Conservation (phyloP, 2,329 filamentous ascomycete genomes). For the Blastomyces gilchristii region DNA sequence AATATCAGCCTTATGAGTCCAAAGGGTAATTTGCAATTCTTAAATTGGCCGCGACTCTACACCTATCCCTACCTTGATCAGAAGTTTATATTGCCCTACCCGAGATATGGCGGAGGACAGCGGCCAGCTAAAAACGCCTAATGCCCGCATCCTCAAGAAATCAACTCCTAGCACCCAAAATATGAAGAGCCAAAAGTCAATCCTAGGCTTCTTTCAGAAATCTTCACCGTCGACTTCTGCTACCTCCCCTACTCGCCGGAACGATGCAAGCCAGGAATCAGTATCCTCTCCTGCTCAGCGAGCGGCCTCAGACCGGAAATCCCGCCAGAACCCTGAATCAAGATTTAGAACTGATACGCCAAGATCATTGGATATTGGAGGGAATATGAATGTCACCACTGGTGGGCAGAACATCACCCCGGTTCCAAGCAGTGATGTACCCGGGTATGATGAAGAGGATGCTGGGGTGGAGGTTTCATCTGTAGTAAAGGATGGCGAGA, state of each 20-base stretch:
- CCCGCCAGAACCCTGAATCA: constrained; percentile 7
- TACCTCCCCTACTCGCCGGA: constrained; percentile 20
- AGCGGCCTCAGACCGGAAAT: background rate
- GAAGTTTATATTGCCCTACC: background rate
- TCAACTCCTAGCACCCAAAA: constrained; percentile 34
- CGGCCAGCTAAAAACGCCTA: constrained; percentile 7
- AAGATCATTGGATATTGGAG: constrained; percentile 37
- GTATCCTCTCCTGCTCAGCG: constrained; percentile 11
- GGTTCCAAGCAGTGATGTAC: constrained; percentile 67
- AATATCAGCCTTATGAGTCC: background rate
- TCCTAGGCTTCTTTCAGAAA: constrained; percentile 69
- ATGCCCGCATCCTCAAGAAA: constrained; percentile 11
- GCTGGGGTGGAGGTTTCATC: constrained; percentile 23
- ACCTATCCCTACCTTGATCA: background rate
- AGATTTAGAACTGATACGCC: constrained; percentile 20
- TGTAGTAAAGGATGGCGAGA: constrained; percentile 9
- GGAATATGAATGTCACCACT: constrained; percentile 34
- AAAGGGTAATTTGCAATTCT: background rate
- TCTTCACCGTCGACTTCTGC: constrained; percentile 37
- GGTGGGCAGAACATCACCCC: constrained; percentile 52
- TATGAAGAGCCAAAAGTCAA: constrained; percentile 57
- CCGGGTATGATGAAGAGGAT: constrained; percentile 58
- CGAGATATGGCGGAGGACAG: constrained; percentile 4
- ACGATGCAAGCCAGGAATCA: constrained; percentile 13
- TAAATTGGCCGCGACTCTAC: background rate